These are phyloP conservation scores for Citrus trifoliata DNA, from an alignment of 345 rosid species.

Conservation along the genomic window DNA sequence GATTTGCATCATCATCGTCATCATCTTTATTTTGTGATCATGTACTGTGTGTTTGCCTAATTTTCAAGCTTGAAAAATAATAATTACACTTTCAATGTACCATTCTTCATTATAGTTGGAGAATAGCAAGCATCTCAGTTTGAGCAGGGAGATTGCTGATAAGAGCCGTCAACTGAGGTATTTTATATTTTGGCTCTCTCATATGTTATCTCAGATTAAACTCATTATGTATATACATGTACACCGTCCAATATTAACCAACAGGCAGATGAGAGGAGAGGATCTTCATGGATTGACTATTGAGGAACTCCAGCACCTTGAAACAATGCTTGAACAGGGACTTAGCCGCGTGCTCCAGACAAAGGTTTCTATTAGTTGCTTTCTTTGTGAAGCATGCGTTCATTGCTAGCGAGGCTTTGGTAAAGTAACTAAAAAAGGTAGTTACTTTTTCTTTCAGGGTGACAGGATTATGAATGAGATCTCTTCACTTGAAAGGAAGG, in stretches of 20 bases:
- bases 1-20: neutral
- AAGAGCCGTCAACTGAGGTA: constrained; percentile 57
- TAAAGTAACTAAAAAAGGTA: neutral
- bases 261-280: constrained; percentile 57
- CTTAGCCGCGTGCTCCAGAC: constrained; percentile 31
- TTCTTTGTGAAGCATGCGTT: neutral
- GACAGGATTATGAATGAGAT: constrained; percentile 46
- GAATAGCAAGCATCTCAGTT: constrained; percentile 29
- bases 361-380: constrained; percentile 23
- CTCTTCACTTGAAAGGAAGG: constrained; percentile 47
- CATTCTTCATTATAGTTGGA: constrained; percentile 37
- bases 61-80: neutral
- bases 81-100: neutral
- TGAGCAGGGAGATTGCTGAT: constrained; percentile 53
- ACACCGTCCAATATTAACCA: too few species aligned
- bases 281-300: constrained; percentile 46
- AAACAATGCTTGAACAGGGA: constrained; percentile 44
- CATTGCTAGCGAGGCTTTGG: too few species aligned
- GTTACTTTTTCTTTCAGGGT: constrained; percentile 27
- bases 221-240: too few species aligned
- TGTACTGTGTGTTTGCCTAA: neutral
- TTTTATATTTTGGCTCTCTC: neutral
- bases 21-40: neutral
- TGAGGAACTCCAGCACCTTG: constrained; percentile 46
- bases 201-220: neutral